Evolutionary conservation across 768 basidiomycete species (phyloP).

Genomic region (Neoboletus brunneissimus): DNA sequence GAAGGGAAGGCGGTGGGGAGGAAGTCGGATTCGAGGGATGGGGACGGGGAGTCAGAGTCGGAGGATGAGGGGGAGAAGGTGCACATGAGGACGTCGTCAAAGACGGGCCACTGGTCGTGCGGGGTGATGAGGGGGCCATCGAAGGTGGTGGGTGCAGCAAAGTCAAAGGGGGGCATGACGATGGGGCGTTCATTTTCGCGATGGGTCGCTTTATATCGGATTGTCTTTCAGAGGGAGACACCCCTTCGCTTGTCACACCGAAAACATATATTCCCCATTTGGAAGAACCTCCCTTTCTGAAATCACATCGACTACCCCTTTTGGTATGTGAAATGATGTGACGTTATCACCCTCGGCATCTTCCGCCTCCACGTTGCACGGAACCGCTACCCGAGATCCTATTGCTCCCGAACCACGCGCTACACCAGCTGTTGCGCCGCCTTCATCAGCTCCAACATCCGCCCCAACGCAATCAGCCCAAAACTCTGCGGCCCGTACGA

Average conservation of each 20-base stretch:
- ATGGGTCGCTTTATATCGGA: conserved; percentile 24
- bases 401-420: too few relatives aligned
- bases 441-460: conserved; percentile 41
- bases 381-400: background rate
- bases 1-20: conserved; percentile 14
- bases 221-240: background rate
- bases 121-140: conserved; percentile 14
- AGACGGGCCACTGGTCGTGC: conserved; percentile 24
- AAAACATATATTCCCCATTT: conserved; percentile 12
- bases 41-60: conserved; percentile 11
- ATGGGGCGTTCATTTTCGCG: background rate
- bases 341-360: conserved; percentile 12
- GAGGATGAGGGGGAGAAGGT: conserved; percentile 10
- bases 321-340: conserved; percentile 12
- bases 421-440: conserved; percentile 6
- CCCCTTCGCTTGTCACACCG: conserved; percentile 30
- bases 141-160: background rate
- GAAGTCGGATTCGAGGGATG: background rate
- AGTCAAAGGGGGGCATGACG: conserved; percentile 21
- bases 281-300: conserved; percentile 20
- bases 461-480: conserved; percentile 43
- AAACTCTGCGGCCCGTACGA: conserved; percentile 45
- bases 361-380: conserved; percentile 25
- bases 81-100: conserved; percentile 17
- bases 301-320: conserved; percentile 25